phyloP scores from a whole-genome alignment of 306 rosid genomes.

The Fragaria iinumae region DNA sequence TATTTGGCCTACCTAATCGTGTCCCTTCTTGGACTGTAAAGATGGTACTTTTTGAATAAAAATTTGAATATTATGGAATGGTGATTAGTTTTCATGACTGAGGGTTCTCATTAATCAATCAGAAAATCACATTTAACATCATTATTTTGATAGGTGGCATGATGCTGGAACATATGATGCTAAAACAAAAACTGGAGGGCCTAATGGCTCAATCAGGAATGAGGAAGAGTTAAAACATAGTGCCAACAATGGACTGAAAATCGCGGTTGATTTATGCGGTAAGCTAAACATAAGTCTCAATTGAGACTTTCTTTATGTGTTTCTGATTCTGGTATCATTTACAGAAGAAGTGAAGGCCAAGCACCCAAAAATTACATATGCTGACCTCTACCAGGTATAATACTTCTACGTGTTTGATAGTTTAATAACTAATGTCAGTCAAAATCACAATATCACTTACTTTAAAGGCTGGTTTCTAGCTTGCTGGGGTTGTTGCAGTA shows the following conservation, averaged over 20 bases:
- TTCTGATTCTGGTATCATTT: slow-evolving; percentile 19
- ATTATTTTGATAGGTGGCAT: slow-evolving; percentile 61
- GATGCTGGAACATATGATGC: slow-evolving; percentile 82
- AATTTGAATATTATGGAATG: not conserved
- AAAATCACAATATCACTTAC: not conserved
- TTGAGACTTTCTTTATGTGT: not conserved
- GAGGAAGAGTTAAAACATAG: slow-evolving; percentile 45
- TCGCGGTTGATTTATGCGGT: slow-evolving; percentile 73
- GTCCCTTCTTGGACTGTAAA: not conserved
- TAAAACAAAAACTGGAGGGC: slow-evolving; percentile 65
- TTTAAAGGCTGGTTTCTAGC: slow-evolving; percentile 40
- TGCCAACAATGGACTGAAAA: slow-evolving; percentile 62
- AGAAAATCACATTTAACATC: not conserved
- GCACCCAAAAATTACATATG: slow-evolving; percentile 64
- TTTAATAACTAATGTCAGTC: not conserved
- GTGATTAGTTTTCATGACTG: not conserved
- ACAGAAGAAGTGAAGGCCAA: slow-evolving; percentile 71
- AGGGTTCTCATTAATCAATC: not conserved
- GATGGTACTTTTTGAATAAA: not conserved
- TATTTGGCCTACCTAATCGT: not conserved
- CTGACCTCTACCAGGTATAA: slow-evolving; percentile 77
- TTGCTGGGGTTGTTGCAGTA: slow-evolving; percentile 89
- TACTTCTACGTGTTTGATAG: not conserved
- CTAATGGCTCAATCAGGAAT: slow-evolving; percentile 78
- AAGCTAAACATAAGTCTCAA: slow-evolving; percentile 2